Conservation (phyloP, 2,329 filamentous ascomycete species). For the Zymoseptoria passerinii region DNA sequence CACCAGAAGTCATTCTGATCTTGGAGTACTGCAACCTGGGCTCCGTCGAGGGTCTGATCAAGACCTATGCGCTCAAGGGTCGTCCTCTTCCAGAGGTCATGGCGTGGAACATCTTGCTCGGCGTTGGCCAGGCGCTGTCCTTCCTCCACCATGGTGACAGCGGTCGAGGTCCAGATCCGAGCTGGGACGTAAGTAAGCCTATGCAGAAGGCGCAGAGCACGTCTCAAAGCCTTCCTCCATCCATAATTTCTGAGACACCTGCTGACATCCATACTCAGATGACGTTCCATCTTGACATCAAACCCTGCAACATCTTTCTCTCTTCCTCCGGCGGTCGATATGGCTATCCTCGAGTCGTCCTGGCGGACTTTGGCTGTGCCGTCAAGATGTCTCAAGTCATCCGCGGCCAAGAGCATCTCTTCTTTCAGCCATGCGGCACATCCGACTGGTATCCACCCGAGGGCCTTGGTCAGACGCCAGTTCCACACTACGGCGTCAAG, state of each 20-base stretch:
- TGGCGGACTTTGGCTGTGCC: constrained; percentile 18
- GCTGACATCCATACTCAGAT: not conserved
- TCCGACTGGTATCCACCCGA: constrained; percentile 15
- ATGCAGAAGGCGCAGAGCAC: too few relatives aligned
- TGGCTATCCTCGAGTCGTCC: constrained; percentile 5
- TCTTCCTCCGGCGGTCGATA: not conserved
- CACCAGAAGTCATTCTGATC: not conserved
- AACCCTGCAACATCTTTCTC: constrained; percentile 15
- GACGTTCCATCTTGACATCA: constrained; percentile 13
- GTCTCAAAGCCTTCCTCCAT: too few relatives aligned
- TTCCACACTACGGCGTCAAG: constrained; percentile 8
- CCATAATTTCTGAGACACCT: too few relatives aligned
- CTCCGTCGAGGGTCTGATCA: not conserved
- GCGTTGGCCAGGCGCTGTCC: constrained; percentile 4
- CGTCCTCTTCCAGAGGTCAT: not conserved
- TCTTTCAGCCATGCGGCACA: constrained; percentile 10
- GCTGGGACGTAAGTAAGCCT: constrained; percentile 4
- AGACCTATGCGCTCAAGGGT: not conserved
- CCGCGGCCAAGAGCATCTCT: constrained; percentile 1
- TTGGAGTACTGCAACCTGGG: not conserved
- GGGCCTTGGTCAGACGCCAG: not conserved
- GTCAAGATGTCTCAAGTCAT: constrained; percentile 8
- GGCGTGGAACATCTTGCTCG: not conserved
- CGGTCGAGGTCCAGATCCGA: not conserved
- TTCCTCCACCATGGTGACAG: constrained; percentile 28